These are phyloP conservation scores for Plantago major DNA, from an alignment of 257 asterid genomes.

Conservation along the genomic window DNA sequence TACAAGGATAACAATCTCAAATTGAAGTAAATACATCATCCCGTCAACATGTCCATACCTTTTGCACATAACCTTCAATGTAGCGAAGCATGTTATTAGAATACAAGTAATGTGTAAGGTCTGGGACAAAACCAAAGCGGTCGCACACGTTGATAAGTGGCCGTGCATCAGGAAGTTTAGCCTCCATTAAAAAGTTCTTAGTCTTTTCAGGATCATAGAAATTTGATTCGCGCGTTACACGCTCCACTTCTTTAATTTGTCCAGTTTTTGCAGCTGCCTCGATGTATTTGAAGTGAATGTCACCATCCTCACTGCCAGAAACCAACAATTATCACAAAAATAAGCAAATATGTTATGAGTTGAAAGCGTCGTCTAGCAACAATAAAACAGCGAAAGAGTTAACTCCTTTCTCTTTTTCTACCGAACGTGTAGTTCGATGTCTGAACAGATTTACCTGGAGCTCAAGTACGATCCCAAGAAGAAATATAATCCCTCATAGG, in stretches of 20 bases:
- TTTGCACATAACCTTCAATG: constrained; percentile 98
- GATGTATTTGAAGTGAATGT: constrained; percentile 95
- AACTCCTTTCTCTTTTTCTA: not conserved
- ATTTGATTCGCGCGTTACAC: constrained; percentile 96
- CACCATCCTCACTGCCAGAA: constrained; percentile 91
- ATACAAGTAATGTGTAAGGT: constrained; percentile 92
- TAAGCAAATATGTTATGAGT: constrained; percentile 5
- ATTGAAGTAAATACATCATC: not conserved
- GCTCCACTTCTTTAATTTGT: constrained; percentile 99
- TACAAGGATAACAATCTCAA: not conserved
- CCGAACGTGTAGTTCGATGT: no score
- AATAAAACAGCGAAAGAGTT: constrained; percentile 7
- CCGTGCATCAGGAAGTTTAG: constrained; percentile 98
- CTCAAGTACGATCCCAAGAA: constrained; percentile 97
- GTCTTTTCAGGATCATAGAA: constrained; percentile 96
- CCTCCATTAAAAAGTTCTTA: constrained; percentile 95
- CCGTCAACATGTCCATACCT: constrained; percentile 40
- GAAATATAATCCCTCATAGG: constrained; percentile 95
- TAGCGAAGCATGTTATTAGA: constrained; percentile 95
- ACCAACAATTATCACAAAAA: constrained; percentile 19
- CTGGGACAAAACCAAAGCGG: constrained; percentile 98
- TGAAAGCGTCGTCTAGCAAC: constrained; percentile 3
- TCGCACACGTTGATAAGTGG: constrained; percentile 97
- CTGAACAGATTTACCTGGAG: constrained; percentile 55
- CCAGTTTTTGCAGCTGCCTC: constrained; percentile 99